phyloP scores from a whole-genome alignment of 257 asterid species.

The Orobanche coerulescens region DNA sequence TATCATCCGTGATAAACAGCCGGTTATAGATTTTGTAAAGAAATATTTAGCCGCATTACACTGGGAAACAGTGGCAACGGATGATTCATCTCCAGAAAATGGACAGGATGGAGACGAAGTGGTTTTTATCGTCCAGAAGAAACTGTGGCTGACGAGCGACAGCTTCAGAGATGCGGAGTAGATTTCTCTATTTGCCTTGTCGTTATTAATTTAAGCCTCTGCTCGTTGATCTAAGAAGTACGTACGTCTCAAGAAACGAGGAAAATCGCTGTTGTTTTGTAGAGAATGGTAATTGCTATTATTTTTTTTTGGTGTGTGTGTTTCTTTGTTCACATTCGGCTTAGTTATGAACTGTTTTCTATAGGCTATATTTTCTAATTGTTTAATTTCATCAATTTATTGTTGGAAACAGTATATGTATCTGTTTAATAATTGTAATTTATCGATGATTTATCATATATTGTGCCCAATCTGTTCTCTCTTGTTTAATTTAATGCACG shows the following conservation, averaged over 20 bases:
- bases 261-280: slow-evolving; percentile 28
- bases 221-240: slow-evolving; percentile 32
- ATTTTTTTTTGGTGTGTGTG: not conserved
- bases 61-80: slow-evolving; percentile 59
- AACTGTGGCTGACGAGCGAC: slow-evolving; percentile 71
- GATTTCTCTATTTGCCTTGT: not conserved
- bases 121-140: slow-evolving; percentile 50
- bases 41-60: slow-evolving; percentile 60
- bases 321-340: slow-evolving; percentile 11
- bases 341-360: slow-evolving; percentile 23
- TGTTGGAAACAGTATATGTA: slow-evolving; percentile 6
- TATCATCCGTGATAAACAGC: slow-evolving; percentile 53
- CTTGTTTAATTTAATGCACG: too few species aligned
- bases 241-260: slow-evolving; percentile 11
- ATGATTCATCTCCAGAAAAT: slow-evolving; percentile 39
- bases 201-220: slow-evolving; percentile 11
- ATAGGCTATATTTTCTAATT: slow-evolving; percentile 36
- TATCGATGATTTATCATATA: too few species aligned
- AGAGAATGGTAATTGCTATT: slow-evolving; percentile 22
- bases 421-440: not conserved
- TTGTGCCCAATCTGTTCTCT: too few species aligned
- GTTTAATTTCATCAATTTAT: slow-evolving; percentile 11
- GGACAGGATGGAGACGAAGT: slow-evolving; percentile 56
- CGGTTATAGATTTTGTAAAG: slow-evolving; percentile 58
- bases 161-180: slow-evolving; percentile 59